Evolutionary conservation across 768 basidiomycete species (phyloP).

Genomic region (Boletus barrowsii): DNA sequence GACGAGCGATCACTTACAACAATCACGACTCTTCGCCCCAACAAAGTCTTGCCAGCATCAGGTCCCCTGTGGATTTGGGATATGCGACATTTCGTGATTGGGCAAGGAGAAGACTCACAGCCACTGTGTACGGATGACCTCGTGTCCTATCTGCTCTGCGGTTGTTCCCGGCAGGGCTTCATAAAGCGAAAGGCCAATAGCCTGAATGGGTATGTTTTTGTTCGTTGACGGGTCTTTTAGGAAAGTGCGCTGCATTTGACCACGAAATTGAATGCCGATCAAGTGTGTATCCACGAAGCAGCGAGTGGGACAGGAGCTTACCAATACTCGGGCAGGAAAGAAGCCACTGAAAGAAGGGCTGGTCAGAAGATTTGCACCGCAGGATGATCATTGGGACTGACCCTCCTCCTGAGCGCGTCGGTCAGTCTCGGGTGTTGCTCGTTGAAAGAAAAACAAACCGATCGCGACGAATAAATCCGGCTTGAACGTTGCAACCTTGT

Average conservation of each 20-base stretch:
- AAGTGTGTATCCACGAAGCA: neutral
- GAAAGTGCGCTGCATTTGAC: conserved; percentile 67
- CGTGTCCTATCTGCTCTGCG: conserved; percentile 69
- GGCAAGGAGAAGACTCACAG: conserved; percentile 50
- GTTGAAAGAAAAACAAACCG: conserved; percentile 42
- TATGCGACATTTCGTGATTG: neutral
- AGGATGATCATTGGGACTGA: conserved; percentile 39
- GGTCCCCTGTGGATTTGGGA: conserved; percentile 46
- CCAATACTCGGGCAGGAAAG: conserved; percentile 92
- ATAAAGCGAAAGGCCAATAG: conserved; percentile 94
- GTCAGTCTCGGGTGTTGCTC: neutral
- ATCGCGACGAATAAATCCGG: conserved; percentile 87
- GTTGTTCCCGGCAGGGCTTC: conserved; percentile 80
- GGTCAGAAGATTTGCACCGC: conserved; percentile 11
- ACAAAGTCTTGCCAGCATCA: conserved; percentile 61
- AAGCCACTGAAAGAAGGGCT: conserved; percentile 62
- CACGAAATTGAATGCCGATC: neutral
- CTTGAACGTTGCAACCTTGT: conserved; percentile 76
- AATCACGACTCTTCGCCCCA: conserved; percentile 81
- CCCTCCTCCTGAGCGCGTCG: conserved; percentile 66
- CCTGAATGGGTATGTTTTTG: conserved; percentile 87
- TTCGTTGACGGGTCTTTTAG: conserved; percentile 67
- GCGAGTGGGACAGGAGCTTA: conserved; percentile 23
- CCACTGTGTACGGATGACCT: conserved; percentile 97
- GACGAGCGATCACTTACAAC: conserved; percentile 51